Conservation (phyloP, 2,329 filamentous ascomycete genomes). For the Arthrobotrys iridis region DNA sequence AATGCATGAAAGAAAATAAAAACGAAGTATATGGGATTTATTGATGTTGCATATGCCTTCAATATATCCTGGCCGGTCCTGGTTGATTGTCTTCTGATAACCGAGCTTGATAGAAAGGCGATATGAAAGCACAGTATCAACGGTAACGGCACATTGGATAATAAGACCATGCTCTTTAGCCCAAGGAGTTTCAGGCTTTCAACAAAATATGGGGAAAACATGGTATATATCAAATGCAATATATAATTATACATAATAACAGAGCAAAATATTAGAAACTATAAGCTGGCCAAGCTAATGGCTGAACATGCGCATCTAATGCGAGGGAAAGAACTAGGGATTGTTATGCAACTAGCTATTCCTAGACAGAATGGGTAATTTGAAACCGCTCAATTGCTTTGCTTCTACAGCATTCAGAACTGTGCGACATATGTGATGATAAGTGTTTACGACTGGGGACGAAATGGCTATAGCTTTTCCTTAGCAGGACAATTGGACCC, state of each 20-base stretch:
- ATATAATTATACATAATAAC: neutral
- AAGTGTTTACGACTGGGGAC: neutral
- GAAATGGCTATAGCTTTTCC: conserved; percentile 2
- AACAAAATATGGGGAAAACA: conserved; percentile 20
- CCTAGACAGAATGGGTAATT: conserved; percentile 15
- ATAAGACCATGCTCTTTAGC: conserved; percentile 28
- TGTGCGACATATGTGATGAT: conserved; percentile 6
- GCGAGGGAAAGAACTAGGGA: neutral
- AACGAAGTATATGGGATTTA: neutral
- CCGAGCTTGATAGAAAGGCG: conserved; percentile 8
- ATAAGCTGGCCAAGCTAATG: no score
- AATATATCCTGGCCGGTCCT: neutral
- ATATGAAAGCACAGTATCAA: conserved; percentile 10
- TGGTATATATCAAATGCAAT: conserved; percentile 10
- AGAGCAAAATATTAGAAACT: neutral
- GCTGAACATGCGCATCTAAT: no score
- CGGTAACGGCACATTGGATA: conserved; percentile 32
- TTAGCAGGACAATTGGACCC: neutral
- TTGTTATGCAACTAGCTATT: conserved; percentile 3
- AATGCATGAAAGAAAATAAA: conserved; percentile 13
- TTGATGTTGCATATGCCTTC: conserved; percentile 3
- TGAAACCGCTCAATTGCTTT: neutral
- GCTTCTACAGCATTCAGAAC: neutral
- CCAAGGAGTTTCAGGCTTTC: conserved; percentile 7
- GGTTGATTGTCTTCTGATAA: conserved; percentile 26